Base-by-base conservation (phyloP, 202 grass and related monocot species). In the Zoysia matrella region DNA sequence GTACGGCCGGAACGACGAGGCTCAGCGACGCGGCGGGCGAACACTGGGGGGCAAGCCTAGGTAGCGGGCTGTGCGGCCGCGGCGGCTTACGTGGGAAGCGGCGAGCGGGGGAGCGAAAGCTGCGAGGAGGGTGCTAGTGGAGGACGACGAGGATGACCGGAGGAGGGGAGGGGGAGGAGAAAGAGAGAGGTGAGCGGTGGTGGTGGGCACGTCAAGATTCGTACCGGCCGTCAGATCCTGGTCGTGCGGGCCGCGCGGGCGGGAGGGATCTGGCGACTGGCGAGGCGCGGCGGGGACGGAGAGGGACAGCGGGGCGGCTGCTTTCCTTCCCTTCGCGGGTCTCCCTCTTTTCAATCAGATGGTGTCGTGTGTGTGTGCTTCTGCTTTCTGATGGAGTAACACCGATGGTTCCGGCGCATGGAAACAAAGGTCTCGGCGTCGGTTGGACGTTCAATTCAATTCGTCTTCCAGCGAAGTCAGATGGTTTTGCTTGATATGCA, bases 251-350 rank as follows among this genome's bases (percentile, higher is more conserved):
- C n/a, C 3, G 4, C 3, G 3, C 41, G 9, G 65, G 40, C 52
- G n/a, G 40, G 30, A 22, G 48, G 18, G 51, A 63, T 58, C 57
- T 61, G 41, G 70, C 63, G 60, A 3, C 30, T 36, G 30, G 30
- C 30, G 30, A 36, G 71, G 7, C 56, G 71, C 71, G 50, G 47
- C 22, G 73, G 85, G 75, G 56, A 71, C 58, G 62, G 68, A 83
- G 67, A 46, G 73, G 15, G 42, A 50, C 49, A 48, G 71, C 11
- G 30, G 1, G 53, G 67, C 8, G 16, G 69, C 52, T 39, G 72
- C 16, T 49, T 42, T 60, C 11, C 1, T 7, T 4, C 11, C 13
- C 65, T 22, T 12, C 13, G 53, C 53, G 30, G 30, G 30, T 36
- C 30, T 3, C 53, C 8, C 2, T 8, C 56, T 63, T 63, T 63